Base-by-base conservation (phyloP, 768 basidiomycete species). In the Coprinopsis sp. region DNA sequence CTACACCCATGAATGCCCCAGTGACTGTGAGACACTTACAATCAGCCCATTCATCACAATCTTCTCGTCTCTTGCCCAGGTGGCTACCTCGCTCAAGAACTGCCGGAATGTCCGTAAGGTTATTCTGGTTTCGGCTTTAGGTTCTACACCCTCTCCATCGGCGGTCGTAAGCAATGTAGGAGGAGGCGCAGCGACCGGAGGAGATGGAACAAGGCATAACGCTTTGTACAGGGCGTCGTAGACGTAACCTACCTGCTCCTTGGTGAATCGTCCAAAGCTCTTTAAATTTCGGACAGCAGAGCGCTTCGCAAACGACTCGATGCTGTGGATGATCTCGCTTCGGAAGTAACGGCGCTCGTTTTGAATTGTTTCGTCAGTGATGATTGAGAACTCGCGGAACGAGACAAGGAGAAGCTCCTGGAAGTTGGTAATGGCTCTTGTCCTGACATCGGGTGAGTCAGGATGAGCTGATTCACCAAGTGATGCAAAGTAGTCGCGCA, bases 381-480 rank as follows among this genome's bases (percentile, higher is more conserved):
- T 96, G 51, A 92, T 78, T 3, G 91, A 87, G 63, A 99, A 98
- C 62, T 99, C 96, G 47, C 96, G 81, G 79, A 99, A 99, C 2
- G 96, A 95, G 46, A 99, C 85, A 6, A 98, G 82, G 33, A 97
- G 82, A 1, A 92, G 81, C 67, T 99, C 94, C 64, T 98, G 96
- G 77, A 99, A 99, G 46, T 89, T 85, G 7, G 93, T 97, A 57
- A 97, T 95, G 18, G 92, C 91, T 11, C 94, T 86, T 3, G 88
- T 79, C 12, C 93, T 84, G 6, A 93, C 86, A 55, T 98, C 95
- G 6, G 75, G 63, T 12, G 95, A 90, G 50, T 85, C 69, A 0
- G 96, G 95, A 60, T 98, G 91, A 0, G 95, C 96, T 2, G 95
- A 92, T 13, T 92, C 87, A 29, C 91, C 95, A 12, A 99, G 80